Percentiles rank a stretch among this genome's conserved stretches.
phyloP scores from a whole-genome alignment of 352 stramenopile species.

The Peronospora farinosa region DNA sequence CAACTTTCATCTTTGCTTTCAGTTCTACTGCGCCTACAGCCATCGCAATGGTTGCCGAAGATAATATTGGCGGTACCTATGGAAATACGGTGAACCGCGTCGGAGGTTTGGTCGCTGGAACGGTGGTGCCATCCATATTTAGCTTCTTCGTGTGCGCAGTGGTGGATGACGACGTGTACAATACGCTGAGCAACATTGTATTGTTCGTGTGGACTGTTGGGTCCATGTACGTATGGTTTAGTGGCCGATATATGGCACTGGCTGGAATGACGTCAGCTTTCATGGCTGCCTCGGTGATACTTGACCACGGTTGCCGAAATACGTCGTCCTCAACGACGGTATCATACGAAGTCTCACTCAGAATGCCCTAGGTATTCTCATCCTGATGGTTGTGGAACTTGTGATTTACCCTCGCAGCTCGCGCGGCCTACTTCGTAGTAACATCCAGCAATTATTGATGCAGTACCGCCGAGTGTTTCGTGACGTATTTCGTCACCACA shows the following conservation, averaged over 20 bases:
- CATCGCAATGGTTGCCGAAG: slow-evolving; percentile 62
- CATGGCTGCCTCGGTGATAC: slow-evolving; percentile 56
- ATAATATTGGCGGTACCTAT: slow-evolving; percentile 66
- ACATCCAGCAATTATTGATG: slow-evolving; percentile 48
- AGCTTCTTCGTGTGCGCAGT: slow-evolving; percentile 73
- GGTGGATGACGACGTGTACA: slow-evolving; percentile 37
- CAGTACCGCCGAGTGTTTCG: slow-evolving; percentile 43
- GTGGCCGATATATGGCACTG: slow-evolving; percentile 59
- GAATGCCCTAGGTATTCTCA: slow-evolving; percentile 64
- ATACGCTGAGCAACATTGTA: slow-evolving; percentile 56
- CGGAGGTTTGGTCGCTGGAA: slow-evolving; percentile 52
- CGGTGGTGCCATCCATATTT: slow-evolving; percentile 67
- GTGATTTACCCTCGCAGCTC: slow-evolving; percentile 48
- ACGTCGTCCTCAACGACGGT: slow-evolving; percentile 26
- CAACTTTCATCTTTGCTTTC: slow-evolving; percentile 69
- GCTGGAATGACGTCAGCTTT: slow-evolving; percentile 69
- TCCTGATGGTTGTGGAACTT: slow-evolving; percentile 62
- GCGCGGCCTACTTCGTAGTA: slow-evolving; percentile 45
- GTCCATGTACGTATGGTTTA: slow-evolving; percentile 74
- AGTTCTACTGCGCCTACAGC: slow-evolving; percentile 55
- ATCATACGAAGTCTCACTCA: slow-evolving; percentile 62
- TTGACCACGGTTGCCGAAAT: slow-evolving; percentile 44
- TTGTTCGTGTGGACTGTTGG: slow-evolving; percentile 64
- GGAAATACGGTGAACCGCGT: slow-evolving; percentile 62
- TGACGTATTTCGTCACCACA: slow-evolving; percentile 53